Conservation (phyloP, 768 basidiomycete genomes). For the Symmetrospora coprosmae region DNA sequence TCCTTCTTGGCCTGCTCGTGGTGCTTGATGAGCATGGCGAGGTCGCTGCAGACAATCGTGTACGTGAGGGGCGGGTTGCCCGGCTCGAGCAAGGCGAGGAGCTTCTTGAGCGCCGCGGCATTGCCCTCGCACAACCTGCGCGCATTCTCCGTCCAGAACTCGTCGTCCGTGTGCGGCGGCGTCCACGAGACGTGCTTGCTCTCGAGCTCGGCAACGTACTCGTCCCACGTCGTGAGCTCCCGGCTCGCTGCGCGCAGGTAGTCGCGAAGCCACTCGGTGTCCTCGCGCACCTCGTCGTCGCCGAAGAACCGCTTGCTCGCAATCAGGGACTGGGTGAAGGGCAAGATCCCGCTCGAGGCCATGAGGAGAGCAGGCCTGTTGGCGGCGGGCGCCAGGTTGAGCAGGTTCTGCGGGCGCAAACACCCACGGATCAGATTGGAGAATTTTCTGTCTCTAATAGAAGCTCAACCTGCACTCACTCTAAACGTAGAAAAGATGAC, state of each 20-base stretch:
- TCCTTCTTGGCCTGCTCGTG: constrained; percentile 45
- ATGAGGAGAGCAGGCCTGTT: constrained; percentile 90
- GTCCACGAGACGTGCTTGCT: constrained; percentile 90
- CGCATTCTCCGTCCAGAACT: constrained; percentile 97
- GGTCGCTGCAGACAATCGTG: constrained; percentile 75
- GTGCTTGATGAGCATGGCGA: constrained; percentile 86
- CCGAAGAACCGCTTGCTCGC: constrained; percentile 58
- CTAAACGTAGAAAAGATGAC: constrained; percentile 83
- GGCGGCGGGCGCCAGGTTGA: constrained; percentile 69
- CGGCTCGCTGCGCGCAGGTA: constrained; percentile 74
- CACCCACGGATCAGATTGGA: background rate
- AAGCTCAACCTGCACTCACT: too few relatives aligned
- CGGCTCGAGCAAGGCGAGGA: constrained; percentile 56
- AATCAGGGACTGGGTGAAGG: constrained; percentile 65
- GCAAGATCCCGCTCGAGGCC: constrained; percentile 52
- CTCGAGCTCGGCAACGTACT: constrained; percentile 77
- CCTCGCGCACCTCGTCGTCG: constrained; percentile 87
- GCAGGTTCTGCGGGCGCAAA: constrained; percentile 59
- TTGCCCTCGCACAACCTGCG: constrained; percentile 69
- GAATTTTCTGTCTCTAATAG: background rate
- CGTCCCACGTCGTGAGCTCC: constrained; percentile 93
- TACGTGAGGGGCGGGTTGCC: constrained; percentile 63
- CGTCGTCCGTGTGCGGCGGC: constrained; percentile 86
- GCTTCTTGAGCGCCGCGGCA: constrained; percentile 65
- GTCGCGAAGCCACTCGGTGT: constrained; percentile 70